phyloP scores from a whole-genome alignment of 2,329 filamentous ascomycete species.

The Penicillium rolfsii region DNA sequence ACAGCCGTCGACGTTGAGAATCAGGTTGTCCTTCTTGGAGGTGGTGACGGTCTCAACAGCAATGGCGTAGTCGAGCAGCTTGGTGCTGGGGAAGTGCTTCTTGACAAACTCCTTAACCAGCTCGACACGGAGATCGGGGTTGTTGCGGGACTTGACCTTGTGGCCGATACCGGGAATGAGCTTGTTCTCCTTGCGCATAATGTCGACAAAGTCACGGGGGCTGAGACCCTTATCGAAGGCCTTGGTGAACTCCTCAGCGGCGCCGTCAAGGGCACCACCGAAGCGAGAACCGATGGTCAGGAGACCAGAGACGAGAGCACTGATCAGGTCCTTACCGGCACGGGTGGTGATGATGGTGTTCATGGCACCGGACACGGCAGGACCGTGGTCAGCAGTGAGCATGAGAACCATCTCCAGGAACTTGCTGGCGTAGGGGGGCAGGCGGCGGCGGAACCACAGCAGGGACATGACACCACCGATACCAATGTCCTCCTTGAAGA shows the following conservation, averaged over 20 bases:
- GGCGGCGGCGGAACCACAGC: slow-evolving; percentile 97
- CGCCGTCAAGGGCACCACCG: slow-evolving; percentile 96
- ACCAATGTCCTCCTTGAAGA: slow-evolving; percentile 98
- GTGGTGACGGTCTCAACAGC: slow-evolving; percentile 98
- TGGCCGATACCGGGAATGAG: slow-evolving; percentile 99
- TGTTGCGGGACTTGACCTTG: slow-evolving; percentile 99
- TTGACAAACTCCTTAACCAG: slow-evolving; percentile 98
- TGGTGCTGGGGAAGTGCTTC: slow-evolving; percentile 96
- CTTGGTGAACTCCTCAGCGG: slow-evolving; percentile 97
- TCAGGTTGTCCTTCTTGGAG: slow-evolving; percentile 99
- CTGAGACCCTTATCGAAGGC: slow-evolving; percentile 97
- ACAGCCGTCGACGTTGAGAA: slow-evolving; percentile 97
- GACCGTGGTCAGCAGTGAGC: slow-evolving; percentile 98
- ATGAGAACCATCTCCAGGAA: slow-evolving; percentile 99
- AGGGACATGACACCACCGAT: slow-evolving; percentile 99
- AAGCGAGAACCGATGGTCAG: slow-evolving; percentile 98
- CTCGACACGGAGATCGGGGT: slow-evolving; percentile 98
- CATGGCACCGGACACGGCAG: slow-evolving; percentile 98
- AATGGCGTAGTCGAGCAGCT: slow-evolving; percentile 97
- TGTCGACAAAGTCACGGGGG: slow-evolving; percentile 98
- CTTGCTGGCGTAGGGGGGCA: slow-evolving; percentile 94
- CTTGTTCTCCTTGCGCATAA: slow-evolving; percentile 99
- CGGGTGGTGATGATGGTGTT: slow-evolving; percentile 99
- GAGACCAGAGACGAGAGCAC: slow-evolving; percentile 91
- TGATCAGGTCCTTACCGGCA: slow-evolving; percentile 98